phyloP scores from a whole-genome alignment of 768 basidiomycete species.

The Boletus reticulatus region DNA sequence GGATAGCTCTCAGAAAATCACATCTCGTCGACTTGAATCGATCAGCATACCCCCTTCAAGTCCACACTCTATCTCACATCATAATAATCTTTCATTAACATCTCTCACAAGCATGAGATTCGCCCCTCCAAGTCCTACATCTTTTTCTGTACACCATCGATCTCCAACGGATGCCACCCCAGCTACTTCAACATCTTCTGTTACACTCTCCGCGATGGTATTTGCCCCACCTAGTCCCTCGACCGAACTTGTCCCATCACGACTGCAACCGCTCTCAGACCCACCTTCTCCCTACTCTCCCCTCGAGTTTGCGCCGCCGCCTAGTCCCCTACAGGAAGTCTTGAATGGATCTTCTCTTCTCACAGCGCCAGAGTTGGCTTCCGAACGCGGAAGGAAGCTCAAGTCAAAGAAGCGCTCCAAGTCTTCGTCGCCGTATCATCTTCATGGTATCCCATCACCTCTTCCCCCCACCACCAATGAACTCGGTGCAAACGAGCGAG shows the following conservation, averaged over 20 bases:
- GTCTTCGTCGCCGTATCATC: conserved; percentile 28
- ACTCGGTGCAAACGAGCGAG: conserved; percentile 61
- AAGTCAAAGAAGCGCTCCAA: conserved; percentile 26
- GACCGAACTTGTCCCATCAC: conserved; percentile 4
- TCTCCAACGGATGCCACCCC: conserved; percentile 12
- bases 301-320: conserved; percentile 29
- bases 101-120: conserved; percentile 34
- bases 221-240: conserved; percentile 30
- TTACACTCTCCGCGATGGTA: conserved; percentile 26
- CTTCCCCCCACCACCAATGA: conserved; percentile 68
- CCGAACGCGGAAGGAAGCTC: conserved; percentile 31
- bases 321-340: conserved; percentile 1
- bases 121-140: conserved; percentile 29
- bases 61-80: conserved; percentile 14
- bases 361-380: conserved; percentile 45
- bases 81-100: conserved; percentile 15
- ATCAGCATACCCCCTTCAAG: conserved; percentile 19
- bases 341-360: conserved; percentile 43
- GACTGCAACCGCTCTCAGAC: conserved; percentile 18
- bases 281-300: conserved; percentile 31
- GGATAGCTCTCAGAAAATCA: neutral
- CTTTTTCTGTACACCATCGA: neutral
- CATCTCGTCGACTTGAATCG: conserved; percentile 17
- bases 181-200: conserved; percentile 12
- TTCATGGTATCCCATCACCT: conserved; percentile 9